Evolutionary conservation across 2,329 filamentous ascomycete species (phyloP).

Genomic region (Nothophaeocryptopus gaeumannii): DNA sequence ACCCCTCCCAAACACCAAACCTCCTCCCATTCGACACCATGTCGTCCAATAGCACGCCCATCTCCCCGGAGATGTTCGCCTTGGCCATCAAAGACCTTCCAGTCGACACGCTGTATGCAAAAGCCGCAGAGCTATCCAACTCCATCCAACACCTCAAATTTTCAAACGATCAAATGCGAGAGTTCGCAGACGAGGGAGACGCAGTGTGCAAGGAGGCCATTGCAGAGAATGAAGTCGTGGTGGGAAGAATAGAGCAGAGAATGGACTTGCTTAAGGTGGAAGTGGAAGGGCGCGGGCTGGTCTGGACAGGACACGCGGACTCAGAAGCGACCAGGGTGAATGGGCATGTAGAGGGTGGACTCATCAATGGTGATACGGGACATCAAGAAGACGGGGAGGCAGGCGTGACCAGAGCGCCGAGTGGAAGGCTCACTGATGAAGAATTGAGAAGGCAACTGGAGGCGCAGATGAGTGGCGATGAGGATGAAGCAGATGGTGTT

Average conservation of each 20-base stretch:
- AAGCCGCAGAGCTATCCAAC: slow-evolving; percentile 73
- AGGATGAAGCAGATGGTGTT: slow-evolving; percentile 54
- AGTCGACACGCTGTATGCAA: slow-evolving; percentile 65
- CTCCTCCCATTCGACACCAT: slow-evolving; percentile 17
- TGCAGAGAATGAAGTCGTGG: slow-evolving; percentile 66
- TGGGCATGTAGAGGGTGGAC: slow-evolving; percentile 17
- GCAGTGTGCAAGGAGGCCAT: slow-evolving; percentile 71
- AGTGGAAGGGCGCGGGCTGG: slow-evolving; percentile 60
- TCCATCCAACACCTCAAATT: slow-evolving; percentile 69
- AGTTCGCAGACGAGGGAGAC: slow-evolving; percentile 65
- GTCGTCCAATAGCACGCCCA: slow-evolving; percentile 23
- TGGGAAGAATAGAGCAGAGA: slow-evolving; percentile 65
- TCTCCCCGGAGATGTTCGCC: slow-evolving; percentile 35
- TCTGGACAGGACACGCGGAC: slow-evolving; percentile 44
- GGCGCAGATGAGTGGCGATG: slow-evolving; percentile 52
- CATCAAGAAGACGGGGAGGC: slow-evolving; percentile 6
- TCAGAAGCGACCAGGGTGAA: slow-evolving; percentile 21
- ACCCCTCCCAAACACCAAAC: slow-evolving; percentile 15
- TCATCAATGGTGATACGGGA: slow-evolving; percentile 22
- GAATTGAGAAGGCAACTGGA: slow-evolving; percentile 57
- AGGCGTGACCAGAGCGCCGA: slow-evolving; percentile 19
- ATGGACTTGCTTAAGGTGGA: slow-evolving; percentile 63
- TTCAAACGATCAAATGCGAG: slow-evolving; percentile 69
- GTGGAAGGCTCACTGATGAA: slow-evolving; percentile 57
- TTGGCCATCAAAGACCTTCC: slow-evolving; percentile 66